Base-by-base conservation (phyloP, 202 grass and related monocot species). In the Schoenoplectus tabernaemontani region DNA sequence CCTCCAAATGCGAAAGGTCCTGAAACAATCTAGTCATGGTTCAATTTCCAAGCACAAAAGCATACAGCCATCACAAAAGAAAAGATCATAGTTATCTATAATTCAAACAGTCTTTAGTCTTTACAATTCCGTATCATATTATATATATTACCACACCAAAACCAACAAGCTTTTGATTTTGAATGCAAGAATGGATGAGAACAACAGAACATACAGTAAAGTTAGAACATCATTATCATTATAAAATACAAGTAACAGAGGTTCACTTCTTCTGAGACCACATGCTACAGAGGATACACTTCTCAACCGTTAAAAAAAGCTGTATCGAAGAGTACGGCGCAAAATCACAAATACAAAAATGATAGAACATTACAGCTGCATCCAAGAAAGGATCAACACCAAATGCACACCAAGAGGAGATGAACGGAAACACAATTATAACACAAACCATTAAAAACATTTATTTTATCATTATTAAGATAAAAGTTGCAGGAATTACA, bases 401-500 rank as follows among this genome's bases (percentile, higher is more conserved):
- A 69, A 50, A 50, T 50, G 19, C 36, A 32, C 11, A 58, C 16
- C 37, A 59, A 65, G 11, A 9, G 19, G 32, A 59, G 60, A 60
- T 41, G n/a, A 59, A 54, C 36, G n/a, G n/a, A n/a, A 70, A 9
- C 33, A 54, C 30, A 51, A 68, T 37, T 0, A 34, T 0, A 47
- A 78, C 15, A 73, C 46, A 28, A 73, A 84, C 9, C 6, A 23
- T 32, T 71, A 91, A 71, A 36, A 13, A 51, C 85, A 82, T 84
- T 24, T 6, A 44, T 69, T 84, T 92, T 80, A 86, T 87, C 74
- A 73, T 79, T 13, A 63, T 84, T 73, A 73, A 32, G 26, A 73
- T 73, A 32, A 91, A 89, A 33, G 71, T 89, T 88, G 87, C 86
- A 88, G 81, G 84, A 83, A 85, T 91, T 91, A 99, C 92, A 99